Evolutionary conservation across 495 filamentous ascomycete genomes (phyloP).

Genomic region (Penicillium arizonense): DNA sequence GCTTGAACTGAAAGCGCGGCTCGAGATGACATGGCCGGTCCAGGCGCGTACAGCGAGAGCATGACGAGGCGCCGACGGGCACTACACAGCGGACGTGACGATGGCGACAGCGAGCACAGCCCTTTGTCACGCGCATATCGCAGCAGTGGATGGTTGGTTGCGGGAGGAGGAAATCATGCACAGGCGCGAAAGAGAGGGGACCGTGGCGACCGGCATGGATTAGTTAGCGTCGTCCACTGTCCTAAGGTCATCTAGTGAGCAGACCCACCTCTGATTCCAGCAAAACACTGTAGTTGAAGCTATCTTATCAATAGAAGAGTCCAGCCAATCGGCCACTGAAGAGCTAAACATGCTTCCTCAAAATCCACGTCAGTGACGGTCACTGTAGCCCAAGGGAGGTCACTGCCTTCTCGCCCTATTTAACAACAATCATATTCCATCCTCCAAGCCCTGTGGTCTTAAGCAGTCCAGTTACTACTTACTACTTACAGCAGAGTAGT

Average conservation of each 20-base stretch:
- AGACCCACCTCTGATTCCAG: too few relatives aligned
- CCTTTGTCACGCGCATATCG: slow-evolving; percentile 37
- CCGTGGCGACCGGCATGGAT: not conserved
- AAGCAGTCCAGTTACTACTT: too few relatives aligned
- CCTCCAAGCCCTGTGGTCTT: too few relatives aligned
- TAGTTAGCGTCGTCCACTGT: not conserved
- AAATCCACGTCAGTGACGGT: too few relatives aligned
- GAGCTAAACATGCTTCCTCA: too few relatives aligned
- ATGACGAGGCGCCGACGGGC: slow-evolving; percentile 26
- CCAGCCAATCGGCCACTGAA: too few relatives aligned
- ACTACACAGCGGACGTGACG: slow-evolving; percentile 40
- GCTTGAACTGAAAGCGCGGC: slow-evolving; percentile 37
- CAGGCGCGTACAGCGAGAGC: slow-evolving; percentile 32
- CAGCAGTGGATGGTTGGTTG: not conserved
- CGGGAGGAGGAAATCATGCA: not conserved
- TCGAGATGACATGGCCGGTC: slow-evolving; percentile 33
- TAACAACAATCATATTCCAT: too few relatives aligned
- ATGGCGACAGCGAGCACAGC: slow-evolving; percentile 41
- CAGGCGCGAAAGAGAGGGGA: not conserved
- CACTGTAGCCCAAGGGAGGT: too few relatives aligned
- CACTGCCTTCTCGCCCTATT: too few relatives aligned
- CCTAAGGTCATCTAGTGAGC: not conserved
- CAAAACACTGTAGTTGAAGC: too few relatives aligned
- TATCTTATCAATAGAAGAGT: too few relatives aligned
- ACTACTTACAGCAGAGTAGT: too few relatives aligned